Evolutionary conservation across 352 stramenopile genomes (phyloP), one percentile per base, ranked within the genome.

Genomic region (Aphanomyces invadans): DNA sequence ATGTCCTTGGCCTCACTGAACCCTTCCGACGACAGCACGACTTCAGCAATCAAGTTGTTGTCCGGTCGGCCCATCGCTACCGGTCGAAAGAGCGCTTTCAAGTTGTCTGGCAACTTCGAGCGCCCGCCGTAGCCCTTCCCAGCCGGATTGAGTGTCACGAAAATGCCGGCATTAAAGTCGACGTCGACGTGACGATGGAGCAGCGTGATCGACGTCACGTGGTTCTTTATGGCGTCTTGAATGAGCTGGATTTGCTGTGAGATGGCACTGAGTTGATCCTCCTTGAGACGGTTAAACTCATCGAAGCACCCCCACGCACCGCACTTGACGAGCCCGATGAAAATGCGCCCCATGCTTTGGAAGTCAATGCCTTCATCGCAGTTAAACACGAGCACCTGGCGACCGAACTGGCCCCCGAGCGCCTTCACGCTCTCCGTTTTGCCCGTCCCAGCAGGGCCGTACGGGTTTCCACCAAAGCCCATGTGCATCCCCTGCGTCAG

Each of bases 221-320:
- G 75, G 28, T 91, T 85, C 69, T 97, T 97, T 59, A 98, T 96
- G 0, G 91, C 92, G 63, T 96, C 87, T 72, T 98, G 89, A 59
- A 98, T 98, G 19, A 97, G 73, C 64, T 98, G 90, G 63, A 98
- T 97, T 74, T 98, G 94, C 75, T 97, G 90, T 0, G 86, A 96
- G 66, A 98, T 93, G 5, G 90, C 93, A 0, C 87, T 97, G 19
- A 98, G 78, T 70, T 97, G 86, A 39, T 98, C 92, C 42, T 96
- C 88, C 62, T 98, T 97, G 1, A 98, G 75, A 1, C 94, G 88
- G 73, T 98, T 98, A 63, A 98, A 98, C 68, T 98, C 93, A 45
- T 98, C 93, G 46, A 98, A 98, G 66, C 93, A 98, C n/a, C 93
- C 93, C 93, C 93, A 98, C 26, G 92, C 94, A 15, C 94, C 93